Conservation (phyloP, 345 rosid genomes). For the Cardamine resedifolia region DNA sequence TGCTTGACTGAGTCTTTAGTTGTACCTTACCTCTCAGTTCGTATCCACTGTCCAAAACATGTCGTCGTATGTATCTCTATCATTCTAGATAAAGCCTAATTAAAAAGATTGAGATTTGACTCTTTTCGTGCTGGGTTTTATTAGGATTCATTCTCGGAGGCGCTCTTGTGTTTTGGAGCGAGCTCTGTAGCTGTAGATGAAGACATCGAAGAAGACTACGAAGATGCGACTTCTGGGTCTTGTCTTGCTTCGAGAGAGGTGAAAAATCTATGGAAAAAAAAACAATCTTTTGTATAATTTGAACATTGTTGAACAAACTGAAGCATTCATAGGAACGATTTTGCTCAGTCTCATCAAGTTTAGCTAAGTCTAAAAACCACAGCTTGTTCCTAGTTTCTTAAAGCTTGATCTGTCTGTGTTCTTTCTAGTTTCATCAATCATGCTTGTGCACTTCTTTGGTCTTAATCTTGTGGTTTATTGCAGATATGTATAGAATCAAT, state of each 20-base stretch:
- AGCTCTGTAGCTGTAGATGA: constrained; percentile 59
- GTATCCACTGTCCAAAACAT: constrained; percentile 57
- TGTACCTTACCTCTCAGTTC: constrained; percentile 65
- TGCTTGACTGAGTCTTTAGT: constrained; percentile 19
- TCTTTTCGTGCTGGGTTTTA: constrained; percentile 3
- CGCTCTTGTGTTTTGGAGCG: constrained; percentile 82
- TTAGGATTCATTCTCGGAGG: constrained; percentile 80
- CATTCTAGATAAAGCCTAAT: background rate
- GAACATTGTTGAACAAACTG: background rate
- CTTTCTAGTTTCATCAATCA: constrained; percentile 9
- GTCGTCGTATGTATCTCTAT: constrained; percentile 46
- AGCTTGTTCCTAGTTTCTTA: background rate
- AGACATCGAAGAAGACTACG: constrained; percentile 43
- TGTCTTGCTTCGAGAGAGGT: constrained; percentile 59
- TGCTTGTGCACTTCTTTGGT: constrained; percentile 11
- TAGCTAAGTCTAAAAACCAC: background rate
- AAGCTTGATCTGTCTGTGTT: background rate
- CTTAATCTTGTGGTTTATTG: constrained; percentile 1
- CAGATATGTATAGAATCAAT: constrained; percentile 69
- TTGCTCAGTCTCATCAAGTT: background rate
- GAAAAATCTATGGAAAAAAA: background rate
- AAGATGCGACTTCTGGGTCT: constrained; percentile 24
- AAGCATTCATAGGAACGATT: background rate
- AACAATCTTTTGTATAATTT: background rate
- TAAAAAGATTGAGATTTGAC: background rate